Percentiles rank a stretch among this genome's conserved stretches.
phyloP scores from a whole-genome alignment of 2,329 filamentous ascomycete species.

The Chaetomiaceae sp. region DNA sequence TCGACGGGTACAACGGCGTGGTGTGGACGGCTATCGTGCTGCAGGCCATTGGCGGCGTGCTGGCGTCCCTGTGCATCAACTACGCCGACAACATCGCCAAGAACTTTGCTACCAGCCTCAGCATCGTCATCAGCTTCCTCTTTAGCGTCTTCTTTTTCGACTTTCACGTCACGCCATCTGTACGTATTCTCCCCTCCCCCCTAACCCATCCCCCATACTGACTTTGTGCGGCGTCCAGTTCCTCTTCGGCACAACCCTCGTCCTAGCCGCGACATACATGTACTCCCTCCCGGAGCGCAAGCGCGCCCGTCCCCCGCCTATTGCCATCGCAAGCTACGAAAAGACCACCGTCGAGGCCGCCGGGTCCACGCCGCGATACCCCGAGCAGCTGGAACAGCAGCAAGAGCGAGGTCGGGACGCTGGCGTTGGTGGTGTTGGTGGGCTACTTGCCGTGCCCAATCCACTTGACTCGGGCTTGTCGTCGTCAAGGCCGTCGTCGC shows the following conservation, averaged over 20 bases:
- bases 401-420: too few species aligned
- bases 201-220: background rate
- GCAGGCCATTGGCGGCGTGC: conserved; percentile 78
- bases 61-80: conserved; percentile 77
- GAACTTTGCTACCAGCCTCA: conserved; percentile 90
- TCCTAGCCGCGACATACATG: conserved; percentile 78
- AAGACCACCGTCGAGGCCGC: conserved; percentile 62
- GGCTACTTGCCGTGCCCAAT: too few species aligned
- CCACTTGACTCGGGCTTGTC: conserved; percentile 36
- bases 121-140: conserved; percentile 80
- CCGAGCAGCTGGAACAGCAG: too few species aligned
- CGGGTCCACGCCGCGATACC: conserved; percentile 41
- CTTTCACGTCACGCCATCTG: conserved; percentile 66
- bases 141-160: conserved; percentile 84
- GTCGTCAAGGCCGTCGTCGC: conserved; percentile 45
- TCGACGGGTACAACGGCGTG: conserved; percentile 87
- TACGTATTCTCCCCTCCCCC: conserved; percentile 43
- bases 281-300: conserved; percentile 67
- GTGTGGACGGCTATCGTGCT: conserved; percentile 82
- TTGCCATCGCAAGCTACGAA: conserved; percentile 70
- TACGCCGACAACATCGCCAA: conserved; percentile 88
- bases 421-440: too few species aligned
- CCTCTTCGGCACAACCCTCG: conserved; percentile 70
- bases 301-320: conserved; percentile 58
- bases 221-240: conserved; percentile 54